phyloP scores from a whole-genome alignment of 352 stramenopile genomes.

The Globisporangium okanoganense region DNA sequence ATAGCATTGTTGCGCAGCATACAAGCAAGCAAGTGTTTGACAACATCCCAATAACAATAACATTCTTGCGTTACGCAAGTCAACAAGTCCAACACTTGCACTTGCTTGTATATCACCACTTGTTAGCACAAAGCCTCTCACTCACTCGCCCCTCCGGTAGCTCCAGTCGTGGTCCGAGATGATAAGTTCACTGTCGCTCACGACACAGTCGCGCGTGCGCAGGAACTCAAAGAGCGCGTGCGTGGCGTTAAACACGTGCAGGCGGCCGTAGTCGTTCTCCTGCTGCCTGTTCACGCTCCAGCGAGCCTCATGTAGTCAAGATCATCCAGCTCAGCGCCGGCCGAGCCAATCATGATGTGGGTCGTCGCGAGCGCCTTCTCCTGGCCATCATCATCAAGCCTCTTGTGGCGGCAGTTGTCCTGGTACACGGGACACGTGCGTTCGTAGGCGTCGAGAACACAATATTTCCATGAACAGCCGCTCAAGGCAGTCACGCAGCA shows the following conservation, averaged over 20 bases:
- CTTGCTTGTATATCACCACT: neutral
- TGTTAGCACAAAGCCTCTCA: neutral
- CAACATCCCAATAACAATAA: no score
- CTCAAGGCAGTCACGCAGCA: slow-evolving; percentile 20
- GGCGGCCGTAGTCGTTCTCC: slow-evolving; percentile 33
- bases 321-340: slow-evolving; percentile 35
- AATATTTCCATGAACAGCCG: slow-evolving; percentile 18
- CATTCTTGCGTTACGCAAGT: no score
- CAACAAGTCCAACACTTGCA: neutral
- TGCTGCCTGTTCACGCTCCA: slow-evolving; percentile 28
- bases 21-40: no score
- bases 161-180: slow-evolving; percentile 33
- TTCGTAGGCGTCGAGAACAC: slow-evolving; percentile 30
- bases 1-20: neutral
- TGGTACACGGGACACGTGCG: slow-evolving; percentile 27
- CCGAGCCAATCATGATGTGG: slow-evolving; percentile 46
- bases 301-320: slow-evolving; percentile 15
- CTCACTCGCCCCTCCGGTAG: slow-evolving; percentile 12
- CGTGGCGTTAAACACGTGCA: slow-evolving; percentile 36
- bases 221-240: slow-evolving; percentile 42
- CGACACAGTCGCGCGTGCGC: slow-evolving; percentile 20
- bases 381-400: neutral
- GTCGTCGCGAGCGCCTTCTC: slow-evolving; percentile 20
- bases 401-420: slow-evolving; percentile 15
- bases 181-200: slow-evolving; percentile 33